phyloP scores from a whole-genome alignment of 2,329 filamentous ascomycete species.

The Fusarium papillatum region DNA sequence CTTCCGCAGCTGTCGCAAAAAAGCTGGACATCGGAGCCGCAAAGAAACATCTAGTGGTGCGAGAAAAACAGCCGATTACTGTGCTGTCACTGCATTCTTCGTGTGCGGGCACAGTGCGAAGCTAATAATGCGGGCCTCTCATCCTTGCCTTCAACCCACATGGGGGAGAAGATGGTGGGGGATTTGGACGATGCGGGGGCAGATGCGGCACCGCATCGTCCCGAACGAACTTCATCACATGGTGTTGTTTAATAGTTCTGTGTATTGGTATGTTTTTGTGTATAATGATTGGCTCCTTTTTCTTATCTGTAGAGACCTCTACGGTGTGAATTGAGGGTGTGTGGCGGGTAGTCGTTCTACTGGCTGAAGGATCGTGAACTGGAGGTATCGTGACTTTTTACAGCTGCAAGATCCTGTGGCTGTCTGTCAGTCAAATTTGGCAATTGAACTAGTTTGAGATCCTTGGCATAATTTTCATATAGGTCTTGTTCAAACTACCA shows the following conservation, averaged over 20 bases:
- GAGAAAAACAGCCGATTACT: constrained; percentile 50
- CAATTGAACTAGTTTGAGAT: not conserved
- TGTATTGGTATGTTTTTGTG: not conserved
- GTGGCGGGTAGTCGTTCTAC: not conserved
- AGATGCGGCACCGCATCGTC: constrained; percentile 25
- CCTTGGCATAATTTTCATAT: not conserved
- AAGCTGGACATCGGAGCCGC: constrained; percentile 33
- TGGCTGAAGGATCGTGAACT: not conserved
- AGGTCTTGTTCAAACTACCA: not conserved
- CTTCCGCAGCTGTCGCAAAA: constrained; percentile 36
- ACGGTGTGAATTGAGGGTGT: not conserved
- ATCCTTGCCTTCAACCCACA: constrained; percentile 18
- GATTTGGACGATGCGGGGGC: constrained; percentile 24
- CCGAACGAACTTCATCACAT: constrained; percentile 10
- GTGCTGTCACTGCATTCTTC: not conserved
- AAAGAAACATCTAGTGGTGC: constrained; percentile 66
- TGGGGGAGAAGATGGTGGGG: constrained; percentile 27
- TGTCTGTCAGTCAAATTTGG: not conserved
- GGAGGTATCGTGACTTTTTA: constrained; percentile 1
- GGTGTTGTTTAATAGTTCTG: not conserved
- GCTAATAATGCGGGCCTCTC: not conserved
- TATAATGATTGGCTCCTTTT: not conserved
- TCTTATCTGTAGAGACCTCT: not conserved
- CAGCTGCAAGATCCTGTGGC: not conserved
- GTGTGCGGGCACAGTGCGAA: constrained; percentile 13